Evolutionary conservation across 352 stramenopile genomes (phyloP), one percentile per base, ranked within the genome.

Genomic region (Phytophthora hybrid): DNA sequence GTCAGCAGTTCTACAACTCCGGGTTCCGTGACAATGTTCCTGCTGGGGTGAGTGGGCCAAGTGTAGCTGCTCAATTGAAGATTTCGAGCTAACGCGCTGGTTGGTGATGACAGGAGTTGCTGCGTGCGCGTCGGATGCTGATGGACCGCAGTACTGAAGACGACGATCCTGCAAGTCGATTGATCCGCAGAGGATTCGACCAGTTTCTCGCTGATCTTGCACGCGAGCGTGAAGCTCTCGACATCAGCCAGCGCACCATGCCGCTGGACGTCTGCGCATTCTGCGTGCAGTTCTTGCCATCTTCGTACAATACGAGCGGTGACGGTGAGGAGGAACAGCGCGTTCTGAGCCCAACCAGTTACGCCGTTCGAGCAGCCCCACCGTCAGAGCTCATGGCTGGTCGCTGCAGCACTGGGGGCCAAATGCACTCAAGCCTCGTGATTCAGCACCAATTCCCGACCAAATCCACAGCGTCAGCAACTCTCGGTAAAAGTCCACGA

Each of bases 101-200:
- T 47, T 11, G 5, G 4, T 47, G 39, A n/a, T 19, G 14, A 4
- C 39, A 91, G 84, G 84, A 89, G 58, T 60, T 91, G 18, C 65
- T 91, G 56, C 84, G 84, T 37, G 81, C 82, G 3, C 69, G 84
- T 21, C 72, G 82, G 16, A 90, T 91, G 84, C 59, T 91, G 23
- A 69, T 88, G 7, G 81, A 89, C 46, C 74, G 81, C 6, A 81
- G 69, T 10, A 63, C 78, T 23, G 53, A 54, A 52, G 72, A 73
- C 31, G 46, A 66, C 47, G 52, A 34, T 10, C 39, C 19, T 23
- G 62, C 65, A 1, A 71, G 76, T 11, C 61, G 47, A 0, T 75
- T 82, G 52, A 66, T 82, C 4, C 78, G 70, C 1, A 41, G 80
- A 29, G 81, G 80, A 13, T 74, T 91, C n/a, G 76, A 84, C 7